Conservation (phyloP, 345 rosid genomes). For the Eucalyptus tenuipes region DNA sequence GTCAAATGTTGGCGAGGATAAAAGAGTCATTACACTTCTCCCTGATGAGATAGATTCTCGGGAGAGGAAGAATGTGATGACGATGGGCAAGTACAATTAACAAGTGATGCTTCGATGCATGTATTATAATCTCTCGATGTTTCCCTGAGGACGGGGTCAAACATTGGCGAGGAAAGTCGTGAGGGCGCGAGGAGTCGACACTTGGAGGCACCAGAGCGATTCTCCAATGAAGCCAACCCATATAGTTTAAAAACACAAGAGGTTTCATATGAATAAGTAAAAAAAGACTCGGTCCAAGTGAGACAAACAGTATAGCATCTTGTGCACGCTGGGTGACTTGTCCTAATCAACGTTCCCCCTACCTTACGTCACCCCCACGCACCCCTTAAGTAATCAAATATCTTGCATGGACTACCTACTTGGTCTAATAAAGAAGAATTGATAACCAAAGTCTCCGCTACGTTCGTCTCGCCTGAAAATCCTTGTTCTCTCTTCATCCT, state of each 20-base stretch:
- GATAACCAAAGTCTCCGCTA: neutral
- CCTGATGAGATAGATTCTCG: neutral
- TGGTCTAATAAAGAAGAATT: neutral
- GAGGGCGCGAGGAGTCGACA: conserved; percentile 11
- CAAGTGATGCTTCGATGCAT: neutral
- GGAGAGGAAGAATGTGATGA: neutral
- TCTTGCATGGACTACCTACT: neutral
- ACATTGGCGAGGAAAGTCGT: neutral
- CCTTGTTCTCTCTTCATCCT: neutral
- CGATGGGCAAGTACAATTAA: neutral
- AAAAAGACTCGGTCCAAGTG: neutral
- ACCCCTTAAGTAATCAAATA: too few relatives aligned
- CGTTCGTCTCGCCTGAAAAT: neutral
- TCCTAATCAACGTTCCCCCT: neutral
- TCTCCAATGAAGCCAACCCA: conserved; percentile 7
- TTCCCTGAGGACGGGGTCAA: conserved; percentile 14
- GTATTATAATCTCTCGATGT: neutral
- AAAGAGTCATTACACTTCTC: neutral
- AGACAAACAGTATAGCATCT: neutral
- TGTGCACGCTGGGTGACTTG: neutral
- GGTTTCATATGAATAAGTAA: neutral
- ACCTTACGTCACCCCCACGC: neutral
- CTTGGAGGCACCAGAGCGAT: conserved; percentile 23
- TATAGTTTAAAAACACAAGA: neutral
- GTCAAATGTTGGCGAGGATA: neutral